Conservation (phyloP, 768 basidiomycete species). For the Psilocybe cubensis region DNA sequence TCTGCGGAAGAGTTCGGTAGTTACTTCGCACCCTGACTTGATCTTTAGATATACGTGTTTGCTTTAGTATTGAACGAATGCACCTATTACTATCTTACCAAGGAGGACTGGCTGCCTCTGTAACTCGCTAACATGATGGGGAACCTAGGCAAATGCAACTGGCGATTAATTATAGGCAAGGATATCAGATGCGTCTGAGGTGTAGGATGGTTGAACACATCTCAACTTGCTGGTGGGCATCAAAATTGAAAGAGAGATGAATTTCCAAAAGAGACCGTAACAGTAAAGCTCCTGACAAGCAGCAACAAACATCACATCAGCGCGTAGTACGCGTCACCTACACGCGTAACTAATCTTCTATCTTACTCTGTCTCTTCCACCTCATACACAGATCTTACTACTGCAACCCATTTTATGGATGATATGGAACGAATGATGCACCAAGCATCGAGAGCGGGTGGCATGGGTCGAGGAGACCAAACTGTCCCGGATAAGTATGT, state of each 20-base stretch:
- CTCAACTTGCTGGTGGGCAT: constrained; percentile 59
- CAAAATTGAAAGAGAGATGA: constrained; percentile 8
- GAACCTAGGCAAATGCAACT: no score
- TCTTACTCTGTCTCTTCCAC: constrained; percentile 7
- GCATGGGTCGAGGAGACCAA: constrained; percentile 45
- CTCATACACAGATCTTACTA: constrained; percentile 16
- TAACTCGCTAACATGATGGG: constrained; percentile 62
- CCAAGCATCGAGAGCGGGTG: constrained; percentile 42
- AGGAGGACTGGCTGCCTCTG: constrained; percentile 61
- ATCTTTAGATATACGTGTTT: constrained; percentile 5
- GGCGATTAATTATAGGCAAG: constrained; percentile 7
- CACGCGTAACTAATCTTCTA: constrained; percentile 14
- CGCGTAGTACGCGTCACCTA: constrained; percentile 53
- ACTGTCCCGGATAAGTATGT: constrained; percentile 78
- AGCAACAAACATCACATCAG: constrained; percentile 31
- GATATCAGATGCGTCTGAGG: constrained; percentile 43
- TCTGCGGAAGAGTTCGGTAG: constrained; percentile 66
- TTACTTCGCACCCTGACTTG: constrained; percentile 16
- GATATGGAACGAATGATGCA: constrained; percentile 53
- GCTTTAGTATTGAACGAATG: not conserved
- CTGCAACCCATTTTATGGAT: constrained; percentile 41
- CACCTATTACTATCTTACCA: constrained; percentile 35
- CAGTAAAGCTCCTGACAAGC: constrained; percentile 25
- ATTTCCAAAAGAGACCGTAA: not conserved
- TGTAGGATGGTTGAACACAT: constrained; percentile 76